Evolutionary conservation across 2,329 filamentous ascomycete species (phyloP), one percentile per base, ranked within the genome.

Genomic region (Ophiostoma perfectum): DNA sequence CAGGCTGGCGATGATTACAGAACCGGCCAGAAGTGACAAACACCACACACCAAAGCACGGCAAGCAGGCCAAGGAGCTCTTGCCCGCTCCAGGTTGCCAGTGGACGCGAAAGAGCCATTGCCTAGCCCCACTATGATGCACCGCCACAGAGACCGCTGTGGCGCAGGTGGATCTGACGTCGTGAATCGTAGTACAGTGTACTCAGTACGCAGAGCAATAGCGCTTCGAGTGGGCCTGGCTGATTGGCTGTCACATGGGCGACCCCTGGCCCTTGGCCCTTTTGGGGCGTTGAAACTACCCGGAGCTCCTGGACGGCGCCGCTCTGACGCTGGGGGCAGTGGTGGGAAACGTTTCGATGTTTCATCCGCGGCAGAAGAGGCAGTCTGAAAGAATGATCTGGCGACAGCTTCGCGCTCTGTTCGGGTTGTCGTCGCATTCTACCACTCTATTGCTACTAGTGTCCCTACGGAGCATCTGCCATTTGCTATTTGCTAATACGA

Each of bases 1-100:
- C 66, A 62, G 62, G 66, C 52, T 66, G 55, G 66, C 8, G 36
- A 49, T 49, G 49, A 36, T 36, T 18, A 27, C 49, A 27, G 18
- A 27, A 27, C 27, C 27, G 27, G 27, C 27, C 27, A 27, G 27
- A 27, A 55, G n/a, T 27, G 14, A 52, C 49, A 55, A 14, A 52
- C 49, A 55, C 49, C 8, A 45, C 49, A 55, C 49, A 55, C 27
- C 27, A 27, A 27, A 27, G 27, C 27, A 27, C 27, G 27, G 27
- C 27, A 27, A 27, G 27, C 49, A 55, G 27, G 49, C n/a, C 49
- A 55, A 18, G 49, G 49, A 55, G 49, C 49, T 45, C 42, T 63
- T n/a, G 41, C 67, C 64, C 16, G 45, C 67, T 66, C 68, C 49
- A 69, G 68, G 68, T 69, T 67, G 68, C 65, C 68, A 67, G 66